phyloP scores from a whole-genome alignment of 495 filamentous ascomycete genomes.

The Talaromyces nanjingensis region DNA sequence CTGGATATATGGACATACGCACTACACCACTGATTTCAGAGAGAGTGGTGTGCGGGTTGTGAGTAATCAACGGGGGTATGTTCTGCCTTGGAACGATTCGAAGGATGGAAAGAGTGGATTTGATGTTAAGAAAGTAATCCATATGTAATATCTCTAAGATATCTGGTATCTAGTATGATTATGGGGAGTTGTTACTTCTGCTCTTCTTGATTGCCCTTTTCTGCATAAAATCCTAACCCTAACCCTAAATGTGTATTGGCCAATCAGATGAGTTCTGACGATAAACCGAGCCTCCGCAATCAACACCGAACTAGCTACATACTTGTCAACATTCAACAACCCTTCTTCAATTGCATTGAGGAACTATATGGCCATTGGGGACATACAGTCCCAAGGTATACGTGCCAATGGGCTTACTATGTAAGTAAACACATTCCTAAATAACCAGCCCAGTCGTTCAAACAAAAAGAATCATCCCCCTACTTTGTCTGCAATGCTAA shows the following conservation, averaged over 20 bases:
- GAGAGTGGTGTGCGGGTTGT: conserved; percentile 30
- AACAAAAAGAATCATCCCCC: not conserved
- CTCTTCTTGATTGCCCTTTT: no score
- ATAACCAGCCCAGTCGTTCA: no score
- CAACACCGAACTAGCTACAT: not conserved
- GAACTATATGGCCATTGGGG: not conserved
- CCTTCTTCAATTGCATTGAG: not conserved
- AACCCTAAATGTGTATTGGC: not conserved
- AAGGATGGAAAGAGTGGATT: conserved; percentile 13
- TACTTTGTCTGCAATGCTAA: not conserved
- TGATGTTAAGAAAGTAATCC: conserved; percentile 18
- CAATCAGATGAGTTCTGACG: not conserved
- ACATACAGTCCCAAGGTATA: not conserved
- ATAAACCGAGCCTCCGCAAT: not conserved
- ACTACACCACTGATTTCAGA: conserved; percentile 37
- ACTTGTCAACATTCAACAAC: not conserved
- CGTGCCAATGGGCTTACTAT: conserved; percentile 6
- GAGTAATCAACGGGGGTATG: conserved; percentile 49
- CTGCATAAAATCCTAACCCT: not conserved
- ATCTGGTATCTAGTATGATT: no score
- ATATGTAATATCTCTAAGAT: not conserved
- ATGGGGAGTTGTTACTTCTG: no score
- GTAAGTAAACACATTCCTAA: no score
- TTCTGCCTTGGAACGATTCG: conserved; percentile 20
- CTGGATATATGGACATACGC: conserved; percentile 46